Evolutionary conservation across 2,329 filamentous ascomycete genomes (phyloP), one percentile per base, ranked within the genome.

Genomic region (Aspergillus sp.): DNA sequence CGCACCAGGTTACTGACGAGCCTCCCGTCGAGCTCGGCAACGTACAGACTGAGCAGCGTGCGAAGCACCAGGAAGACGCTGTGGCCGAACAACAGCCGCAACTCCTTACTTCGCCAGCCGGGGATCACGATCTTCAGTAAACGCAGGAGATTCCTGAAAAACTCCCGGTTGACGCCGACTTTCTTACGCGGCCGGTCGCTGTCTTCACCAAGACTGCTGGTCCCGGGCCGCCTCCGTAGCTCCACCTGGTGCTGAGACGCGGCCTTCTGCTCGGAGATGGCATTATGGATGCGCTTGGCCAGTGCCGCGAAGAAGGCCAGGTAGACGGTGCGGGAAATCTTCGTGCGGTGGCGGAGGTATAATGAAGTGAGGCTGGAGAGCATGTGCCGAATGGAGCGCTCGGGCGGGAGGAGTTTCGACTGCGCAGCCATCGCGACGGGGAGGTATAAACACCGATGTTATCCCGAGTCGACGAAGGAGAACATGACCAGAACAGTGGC

Each of bases 21-120:
- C 55, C 87, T 86, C 43, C 94, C 94, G 73, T 99, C 94, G 79
- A 99, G 86, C 71, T 96, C 92, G 2, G 94, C 94, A 19, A 99
- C 94, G 72, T 96, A 96, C 64, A 99, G 72, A 73, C 92, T 97
- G 63, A 99, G 91, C 66, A 99, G 76, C 1, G 94, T 97, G 63
- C 94, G 79, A 55, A 97, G 72, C 17, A 99, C 88, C 61, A 99
- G 76, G 70, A 99, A 99, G 64, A 97, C 85, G 67, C 88, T 96
- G 71, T 99, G 94, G 73, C 90, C 95, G 62, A 93, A 80, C 53
- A 99, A 77, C 63, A 99, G 76, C 58, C 92, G 78, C 29, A 93
- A 79, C 78, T 99, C 94, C 70, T 92, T 92, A 72, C 88, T 96
- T 67, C 83, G 82, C 87, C 89, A 95, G 44, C 91, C 88, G 0